These are phyloP conservation scores for Limonium bicolor DNA, from an alignment of 148 eudicot genomes.

Conservation along the genomic window DNA sequence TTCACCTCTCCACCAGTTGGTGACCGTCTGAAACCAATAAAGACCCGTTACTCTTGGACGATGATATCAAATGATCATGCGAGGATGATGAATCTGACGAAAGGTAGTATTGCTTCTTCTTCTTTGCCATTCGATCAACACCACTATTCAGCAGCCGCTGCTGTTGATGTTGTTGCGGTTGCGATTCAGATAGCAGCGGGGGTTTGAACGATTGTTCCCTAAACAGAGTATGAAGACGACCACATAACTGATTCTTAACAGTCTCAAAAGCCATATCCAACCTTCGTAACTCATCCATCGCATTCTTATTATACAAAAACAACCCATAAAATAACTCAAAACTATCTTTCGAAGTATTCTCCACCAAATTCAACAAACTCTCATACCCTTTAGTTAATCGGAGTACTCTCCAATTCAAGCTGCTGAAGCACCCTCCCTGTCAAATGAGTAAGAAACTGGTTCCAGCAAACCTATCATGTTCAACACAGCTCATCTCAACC, in stretches of 20 bases:
- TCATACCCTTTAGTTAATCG: conserved; percentile 84
- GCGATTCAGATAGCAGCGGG: too few species aligned
- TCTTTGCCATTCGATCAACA: too few species aligned
- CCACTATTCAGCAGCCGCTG: too few species aligned
- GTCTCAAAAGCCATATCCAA: conserved; percentile 67
- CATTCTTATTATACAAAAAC: conserved; percentile 78
- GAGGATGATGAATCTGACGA: too few species aligned
- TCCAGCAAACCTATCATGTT: conserved; percentile 68
- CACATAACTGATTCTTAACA: conserved; percentile 74
- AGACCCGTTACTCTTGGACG: too few species aligned
- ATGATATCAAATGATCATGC: too few species aligned
- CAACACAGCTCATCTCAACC: conserved; percentile 79
- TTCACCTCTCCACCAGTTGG: too few species aligned
- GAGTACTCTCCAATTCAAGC: conserved; percentile 40
- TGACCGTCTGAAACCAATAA: too few species aligned
- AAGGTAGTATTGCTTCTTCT: too few species aligned
- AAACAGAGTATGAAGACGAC: conserved; percentile 53
- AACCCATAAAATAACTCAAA: conserved; percentile 83
- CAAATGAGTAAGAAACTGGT: conserved; percentile 86
- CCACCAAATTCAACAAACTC: conserved; percentile 77
- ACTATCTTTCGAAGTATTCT: conserved; percentile 70
- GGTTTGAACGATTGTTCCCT: conserved; percentile 70
- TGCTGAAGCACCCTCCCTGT: conserved; percentile 66
- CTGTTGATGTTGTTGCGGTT: too few species aligned
- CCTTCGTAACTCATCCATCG: conserved; percentile 66